Conservation (phyloP, 495 filamentous ascomycete species). For the Podospora pseudocomata region DNA sequence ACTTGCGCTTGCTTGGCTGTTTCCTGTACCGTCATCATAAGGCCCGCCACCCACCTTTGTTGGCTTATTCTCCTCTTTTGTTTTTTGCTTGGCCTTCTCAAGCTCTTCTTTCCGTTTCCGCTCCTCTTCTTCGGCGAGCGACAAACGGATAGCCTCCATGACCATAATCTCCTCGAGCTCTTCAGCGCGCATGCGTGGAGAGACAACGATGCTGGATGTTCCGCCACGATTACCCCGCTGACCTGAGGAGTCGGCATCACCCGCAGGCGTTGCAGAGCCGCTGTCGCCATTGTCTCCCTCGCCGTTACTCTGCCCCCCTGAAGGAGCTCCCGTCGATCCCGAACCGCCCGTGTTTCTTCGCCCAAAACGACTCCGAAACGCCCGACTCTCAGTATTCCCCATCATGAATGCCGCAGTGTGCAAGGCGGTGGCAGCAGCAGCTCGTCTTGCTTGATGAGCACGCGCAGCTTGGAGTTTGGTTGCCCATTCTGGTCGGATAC, state of each 20-base stretch:
- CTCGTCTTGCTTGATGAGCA: slow-evolving; percentile 75
- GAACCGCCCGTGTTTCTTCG: slow-evolving; percentile 45
- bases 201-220: slow-evolving; percentile 27
- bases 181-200: slow-evolving; percentile 66
- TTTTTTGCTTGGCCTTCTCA: slow-evolving; percentile 73
- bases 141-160: slow-evolving; percentile 89
- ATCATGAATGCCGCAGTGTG: slow-evolving; percentile 95
- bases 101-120: slow-evolving; percentile 77
- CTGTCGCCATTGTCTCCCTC: slow-evolving; percentile 34
- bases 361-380: slow-evolving; percentile 46
- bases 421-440: slow-evolving; percentile 89
- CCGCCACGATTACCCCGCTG: slow-evolving; percentile 16
- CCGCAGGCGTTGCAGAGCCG: slow-evolving; percentile 26
- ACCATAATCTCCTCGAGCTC: slow-evolving; percentile 98
- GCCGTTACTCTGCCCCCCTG: slow-evolving; percentile 28
- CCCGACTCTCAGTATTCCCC: slow-evolving; percentile 53
- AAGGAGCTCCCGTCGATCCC: slow-evolving; percentile 29
- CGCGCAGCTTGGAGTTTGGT: slow-evolving; percentile 83
- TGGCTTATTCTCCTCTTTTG: slow-evolving; percentile 68
- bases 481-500: slow-evolving; percentile 89
- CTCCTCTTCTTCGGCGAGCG: slow-evolving; percentile 86
- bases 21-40: slow-evolving; percentile 36
- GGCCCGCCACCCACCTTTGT: slow-evolving; percentile 47
- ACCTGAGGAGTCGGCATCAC: slow-evolving; percentile 23
- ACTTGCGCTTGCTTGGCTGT: slow-evolving; percentile 50